Conservation (phyloP, 768 basidiomycete genomes). For the Galerina marginata region DNA sequence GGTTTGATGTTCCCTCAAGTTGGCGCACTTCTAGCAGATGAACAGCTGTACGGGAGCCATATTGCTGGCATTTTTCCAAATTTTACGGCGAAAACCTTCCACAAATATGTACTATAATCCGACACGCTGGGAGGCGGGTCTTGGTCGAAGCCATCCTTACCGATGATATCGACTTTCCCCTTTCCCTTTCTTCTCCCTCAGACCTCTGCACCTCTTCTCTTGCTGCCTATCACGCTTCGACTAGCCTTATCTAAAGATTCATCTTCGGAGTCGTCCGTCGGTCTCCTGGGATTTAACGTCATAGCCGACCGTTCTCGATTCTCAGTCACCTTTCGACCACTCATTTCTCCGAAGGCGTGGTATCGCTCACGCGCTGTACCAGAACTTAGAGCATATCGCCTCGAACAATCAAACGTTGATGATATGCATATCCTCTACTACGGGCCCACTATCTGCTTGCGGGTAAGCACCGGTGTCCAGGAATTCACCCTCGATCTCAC, state of each 20-base stretch:
- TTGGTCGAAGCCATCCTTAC: neutral
- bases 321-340: slow-evolving; percentile 5
- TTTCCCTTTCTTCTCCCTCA: neutral
- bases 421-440: neutral
- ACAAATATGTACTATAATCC: neutral
- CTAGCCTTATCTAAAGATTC: neutral
- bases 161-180: neutral
- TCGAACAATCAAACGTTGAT: slow-evolving; percentile 3
- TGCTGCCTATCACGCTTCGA: neutral
- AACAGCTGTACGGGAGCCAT: neutral
- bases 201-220: neutral
- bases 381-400: neutral
- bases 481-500: slow-evolving; percentile 3
- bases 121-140: neutral
- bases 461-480: neutral
- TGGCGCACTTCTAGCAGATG: slow-evolving; percentile 4
- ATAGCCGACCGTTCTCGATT: neutral
- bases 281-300: neutral
- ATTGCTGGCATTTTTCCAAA: neutral
- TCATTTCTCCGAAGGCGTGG: slow-evolving; percentile 13
- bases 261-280: neutral
- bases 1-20: slow-evolving; percentile 9
- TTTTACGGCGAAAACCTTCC: neutral
- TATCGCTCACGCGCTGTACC: slow-evolving; percentile 8
- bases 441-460: neutral